These are phyloP conservation scores for Clitopilus hobsonii DNA, from an alignment of 768 basidiomycete genomes.

Conservation along the genomic window DNA sequence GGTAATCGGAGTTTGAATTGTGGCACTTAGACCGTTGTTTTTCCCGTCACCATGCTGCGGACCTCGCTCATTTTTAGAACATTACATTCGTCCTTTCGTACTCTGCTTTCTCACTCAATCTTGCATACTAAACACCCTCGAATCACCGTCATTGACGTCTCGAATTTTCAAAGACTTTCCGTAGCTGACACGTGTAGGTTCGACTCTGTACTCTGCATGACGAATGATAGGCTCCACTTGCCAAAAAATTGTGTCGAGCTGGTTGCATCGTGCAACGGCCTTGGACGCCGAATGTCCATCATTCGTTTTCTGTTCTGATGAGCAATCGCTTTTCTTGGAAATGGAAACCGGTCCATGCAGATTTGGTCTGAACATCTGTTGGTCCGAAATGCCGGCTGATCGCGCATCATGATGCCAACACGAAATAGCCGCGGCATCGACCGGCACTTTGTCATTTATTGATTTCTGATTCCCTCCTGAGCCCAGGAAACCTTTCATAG, in stretches of 20 bases:
- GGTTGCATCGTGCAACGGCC: not conserved
- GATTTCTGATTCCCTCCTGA: not conserved
- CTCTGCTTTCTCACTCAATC: not conserved
- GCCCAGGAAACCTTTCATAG: not conserved
- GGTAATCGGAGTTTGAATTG: slow-evolving; percentile 6
- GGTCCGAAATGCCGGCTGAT: not conserved
- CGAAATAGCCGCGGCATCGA: not conserved
- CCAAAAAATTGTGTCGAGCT: not conserved
- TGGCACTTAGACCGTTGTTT: not conserved
- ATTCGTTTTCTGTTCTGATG: not conserved
- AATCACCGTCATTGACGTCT: not conserved
- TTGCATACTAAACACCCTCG: too few species aligned
- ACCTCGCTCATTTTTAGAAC: not conserved
- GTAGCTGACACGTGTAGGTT: not conserved
- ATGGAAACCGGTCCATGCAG: not conserved
- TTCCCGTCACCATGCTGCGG: not conserved
- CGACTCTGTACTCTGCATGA: not conserved
- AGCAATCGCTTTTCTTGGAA: not conserved
- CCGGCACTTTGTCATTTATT: not conserved
- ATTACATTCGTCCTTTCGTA: not conserved
- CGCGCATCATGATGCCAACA: not conserved
- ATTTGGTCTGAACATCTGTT: too few species aligned
- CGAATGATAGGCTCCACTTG: not conserved
- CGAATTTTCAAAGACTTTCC: not conserved
- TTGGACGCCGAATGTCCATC: not conserved